Percentiles rank a stretch among this genome's conserved stretches.
These are phyloP conservation scores for Termitomyces sp. DNA, from an alignment of 768 basidiomycete species.

Conservation along the genomic window DNA sequence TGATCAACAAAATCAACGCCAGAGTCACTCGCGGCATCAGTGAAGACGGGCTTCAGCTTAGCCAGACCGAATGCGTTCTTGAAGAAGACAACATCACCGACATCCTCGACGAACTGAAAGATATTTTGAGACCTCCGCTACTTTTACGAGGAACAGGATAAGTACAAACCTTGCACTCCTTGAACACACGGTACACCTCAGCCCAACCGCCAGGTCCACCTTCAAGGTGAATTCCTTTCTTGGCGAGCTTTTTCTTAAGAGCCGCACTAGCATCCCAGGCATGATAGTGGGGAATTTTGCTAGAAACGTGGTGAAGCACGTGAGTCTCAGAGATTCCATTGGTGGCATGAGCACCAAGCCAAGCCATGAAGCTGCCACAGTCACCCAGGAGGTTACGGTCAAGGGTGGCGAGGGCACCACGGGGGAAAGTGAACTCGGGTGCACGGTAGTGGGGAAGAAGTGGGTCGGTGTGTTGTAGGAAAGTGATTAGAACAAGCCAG, in stretches of 20 bases:
- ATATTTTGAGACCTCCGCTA: neutral
- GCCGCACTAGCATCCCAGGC: constrained; percentile 91
- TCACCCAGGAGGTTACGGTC: constrained; percentile 81
- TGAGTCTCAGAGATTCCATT: constrained; percentile 95
- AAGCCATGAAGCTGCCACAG: constrained; percentile 73
- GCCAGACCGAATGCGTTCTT: constrained; percentile 84
- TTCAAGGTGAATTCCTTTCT: constrained; percentile 56
- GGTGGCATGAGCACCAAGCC: constrained; percentile 80
- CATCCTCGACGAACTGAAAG: constrained; percentile 83
- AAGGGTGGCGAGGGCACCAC: constrained; percentile 89
- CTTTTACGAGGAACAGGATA: neutral
- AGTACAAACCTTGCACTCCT: constrained; percentile 61
- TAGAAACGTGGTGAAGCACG: constrained; percentile 85
- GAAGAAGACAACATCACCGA: constrained; percentile 87
- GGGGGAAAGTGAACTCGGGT: constrained; percentile 85
- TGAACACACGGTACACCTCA: constrained; percentile 74
- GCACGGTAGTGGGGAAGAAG: constrained; percentile 91
- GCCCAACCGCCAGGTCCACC: constrained; percentile 77
- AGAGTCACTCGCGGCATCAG: constrained; percentile 54
- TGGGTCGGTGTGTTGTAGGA: constrained; percentile 98
- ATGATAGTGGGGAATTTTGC: constrained; percentile 95
- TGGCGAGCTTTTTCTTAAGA: constrained; percentile 70
- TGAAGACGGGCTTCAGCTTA: constrained; percentile 57
- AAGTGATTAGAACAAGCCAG: constrained; percentile 95
- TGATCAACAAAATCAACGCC: constrained; percentile 45